These are phyloP conservation scores for Diutina rugosa DNA, from an alignment of 1,139 yeast species.

Conservation along the genomic window DNA sequence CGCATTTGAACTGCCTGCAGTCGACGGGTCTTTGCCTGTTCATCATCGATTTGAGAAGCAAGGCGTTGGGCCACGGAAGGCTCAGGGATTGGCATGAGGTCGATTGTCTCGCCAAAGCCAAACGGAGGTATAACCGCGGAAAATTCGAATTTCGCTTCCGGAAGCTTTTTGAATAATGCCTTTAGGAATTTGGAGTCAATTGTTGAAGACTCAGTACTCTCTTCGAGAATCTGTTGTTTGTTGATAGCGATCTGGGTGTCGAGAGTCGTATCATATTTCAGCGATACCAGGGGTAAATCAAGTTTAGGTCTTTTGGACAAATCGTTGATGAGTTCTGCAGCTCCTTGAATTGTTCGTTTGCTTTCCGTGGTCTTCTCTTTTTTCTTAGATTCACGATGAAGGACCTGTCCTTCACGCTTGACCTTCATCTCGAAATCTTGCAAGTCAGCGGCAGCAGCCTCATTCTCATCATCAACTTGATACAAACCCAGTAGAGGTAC, in stretches of 20 bases:
- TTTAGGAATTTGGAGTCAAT: neutral
- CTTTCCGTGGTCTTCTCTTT: neutral
- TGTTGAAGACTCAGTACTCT: neutral
- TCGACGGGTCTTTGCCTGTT: neutral
- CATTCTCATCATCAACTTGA: conserved; percentile 50
- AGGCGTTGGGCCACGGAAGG: neutral
- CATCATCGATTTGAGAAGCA: neutral
- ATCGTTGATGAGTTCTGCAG: neutral
- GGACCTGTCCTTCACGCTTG: neutral
- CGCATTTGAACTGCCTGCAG: conserved; percentile 1
- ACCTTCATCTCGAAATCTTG: neutral
- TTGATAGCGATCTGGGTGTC: neutral
- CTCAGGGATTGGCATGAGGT: neutral
- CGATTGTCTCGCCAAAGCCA: neutral
- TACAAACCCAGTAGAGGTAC: conserved; percentile 59
- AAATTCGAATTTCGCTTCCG: neutral
- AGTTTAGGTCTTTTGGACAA: neutral
- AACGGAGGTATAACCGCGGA: neutral
- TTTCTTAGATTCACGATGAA: neutral
- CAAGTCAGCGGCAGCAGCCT: conserved; percentile 2
- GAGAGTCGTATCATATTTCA: neutral
- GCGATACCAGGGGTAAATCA: neutral
- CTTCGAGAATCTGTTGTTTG: neutral
- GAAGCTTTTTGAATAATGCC: neutral
- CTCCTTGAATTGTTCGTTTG: neutral